Evolutionary conservation across 805 yeast species (phyloP), one percentile per base, ranked within the genome.

Genomic region (Groenewaldozyma salmanticensis): DNA sequence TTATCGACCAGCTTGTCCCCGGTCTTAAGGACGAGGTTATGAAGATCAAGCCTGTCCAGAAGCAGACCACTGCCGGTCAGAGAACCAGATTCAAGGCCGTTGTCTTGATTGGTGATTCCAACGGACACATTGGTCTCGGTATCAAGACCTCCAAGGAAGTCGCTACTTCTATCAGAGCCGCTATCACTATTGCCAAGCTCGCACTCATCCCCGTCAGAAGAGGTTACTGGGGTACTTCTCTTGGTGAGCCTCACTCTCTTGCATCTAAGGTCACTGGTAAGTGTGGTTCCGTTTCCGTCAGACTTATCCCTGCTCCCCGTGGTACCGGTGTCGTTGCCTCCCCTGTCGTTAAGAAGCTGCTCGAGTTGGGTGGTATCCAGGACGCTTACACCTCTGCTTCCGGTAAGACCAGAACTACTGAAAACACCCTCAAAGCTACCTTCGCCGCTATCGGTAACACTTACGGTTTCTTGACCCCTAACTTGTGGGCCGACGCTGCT

Each of bases 21-120:
- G 81, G 74, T 66, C 81, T 92, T 68, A 80, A 82, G 74, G 98
- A 92, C 71, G 95, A 90, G 77, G 96, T 92, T 67, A 92, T 92
- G 98, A 90, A 90, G 86, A 92, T 92, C 78, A 81, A 90, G 78
- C 94, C 98, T 59, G 98, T 92, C 62, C 98, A 92, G 77, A 92
- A 92, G 82, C 98, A 92, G 77, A 92, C 98, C 80, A 81, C 95
- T 76, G 98, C 98, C 65, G 98, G 98, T 87, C 98, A 92, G 81
- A 90, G 98, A 81, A 92, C 97, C 75, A 87, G 98, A 81, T 88
- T 92, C 82, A 94, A 94, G 92, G 98, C 97, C 72, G 95, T 92
- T 66, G 97, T 92, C 68, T 87, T 92, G 67, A 87, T 92, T 70
- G 98, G 98, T 79, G 98, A 92, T 79, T 76, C 88, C 66, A 86